Conservation (phyloP, 208 protist species). For the Histomonas meleagridis region DNA sequence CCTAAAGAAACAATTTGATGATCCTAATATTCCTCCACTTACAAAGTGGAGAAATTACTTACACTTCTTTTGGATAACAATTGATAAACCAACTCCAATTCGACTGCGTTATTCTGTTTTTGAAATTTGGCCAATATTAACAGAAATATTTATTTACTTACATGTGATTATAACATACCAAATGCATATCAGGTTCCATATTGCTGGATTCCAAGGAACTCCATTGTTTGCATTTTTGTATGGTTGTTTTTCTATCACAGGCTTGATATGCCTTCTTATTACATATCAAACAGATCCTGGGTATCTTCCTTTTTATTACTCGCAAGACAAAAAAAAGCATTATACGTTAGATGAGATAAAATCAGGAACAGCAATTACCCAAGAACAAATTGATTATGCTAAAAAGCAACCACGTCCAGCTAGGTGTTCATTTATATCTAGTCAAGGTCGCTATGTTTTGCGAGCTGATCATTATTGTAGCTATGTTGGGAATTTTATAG, state of each 20-base stretch:
- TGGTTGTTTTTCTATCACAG: too few relatives aligned
- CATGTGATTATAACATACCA: too few relatives aligned
- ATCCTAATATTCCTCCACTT: background rate
- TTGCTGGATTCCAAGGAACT: too few relatives aligned
- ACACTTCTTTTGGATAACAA: too few relatives aligned
- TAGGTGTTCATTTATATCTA: background rate
- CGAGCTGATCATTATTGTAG: background rate
- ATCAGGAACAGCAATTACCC: background rate
- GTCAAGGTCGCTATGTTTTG: background rate
- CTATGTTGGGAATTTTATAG: background rate
- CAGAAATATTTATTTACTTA: too few relatives aligned
- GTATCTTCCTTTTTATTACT: background rate
- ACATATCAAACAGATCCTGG: background rate
- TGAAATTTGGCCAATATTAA: too few relatives aligned
- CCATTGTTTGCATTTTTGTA: too few relatives aligned
- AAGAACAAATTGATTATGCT: background rate
- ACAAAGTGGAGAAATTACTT: background rate
- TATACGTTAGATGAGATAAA: background rate
- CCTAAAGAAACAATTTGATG: too few relatives aligned
- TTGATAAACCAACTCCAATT: too few relatives aligned
- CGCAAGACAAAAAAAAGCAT: background rate
- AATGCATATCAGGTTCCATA: too few relatives aligned
- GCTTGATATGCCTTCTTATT: too few relatives aligned
- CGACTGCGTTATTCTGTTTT: too few relatives aligned
- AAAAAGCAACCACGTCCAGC: background rate